Base-by-base conservation (phyloP, 768 basidiomycete species). In the Phanerochaete sordida region DNA sequence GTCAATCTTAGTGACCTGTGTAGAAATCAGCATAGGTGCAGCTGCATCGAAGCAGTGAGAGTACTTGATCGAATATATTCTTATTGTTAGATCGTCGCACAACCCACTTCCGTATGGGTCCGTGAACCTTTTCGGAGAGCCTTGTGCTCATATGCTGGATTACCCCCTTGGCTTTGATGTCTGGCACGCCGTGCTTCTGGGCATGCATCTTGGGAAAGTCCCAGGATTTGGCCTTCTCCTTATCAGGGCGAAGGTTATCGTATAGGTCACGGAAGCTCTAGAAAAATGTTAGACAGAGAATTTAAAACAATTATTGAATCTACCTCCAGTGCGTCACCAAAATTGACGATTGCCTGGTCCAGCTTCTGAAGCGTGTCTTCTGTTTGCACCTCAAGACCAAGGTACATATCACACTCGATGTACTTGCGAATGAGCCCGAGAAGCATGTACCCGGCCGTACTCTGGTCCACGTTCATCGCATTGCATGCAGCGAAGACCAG, bases 131-230 rank as follows among this genome's bases (percentile, higher is more conserved):
- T 39, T 66, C 63, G 33, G 48, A 57, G 1, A 56, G 50, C 47
- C 62, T 61, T 1, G 65, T 64, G 33, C 62, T 60, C 47, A 48
- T 59, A 44, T 62, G 62, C 2, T 50, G 37, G 2, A 47, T 57
- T 8, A 45, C 61, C 1, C 65, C 65, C 24, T 66, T 66, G 0
- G 23, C 47, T 1, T 15, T 1, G 11, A 66, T 66, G 28, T 64
- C 63, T 3, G 48, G 39, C 13, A 44, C 55, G 1, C n/a, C 47
- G 56, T 66, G 65, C 15, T 48, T n/a, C 30, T 60, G 53, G 3
- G 27, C 56, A 31, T 66, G 65, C 0, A 33, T 16, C 33, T 66
- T 66, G 0, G 59, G 60, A 44, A 62, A 58, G 16, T 64, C 50
- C 63, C 60, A 66, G 15, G 58, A 46, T 30, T 65, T 65, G 0